Evolutionary conservation across 2,329 filamentous ascomycete genomes (phyloP), one percentile per base, ranked within the genome.

Genomic region (Periconia macrospinosa): DNA sequence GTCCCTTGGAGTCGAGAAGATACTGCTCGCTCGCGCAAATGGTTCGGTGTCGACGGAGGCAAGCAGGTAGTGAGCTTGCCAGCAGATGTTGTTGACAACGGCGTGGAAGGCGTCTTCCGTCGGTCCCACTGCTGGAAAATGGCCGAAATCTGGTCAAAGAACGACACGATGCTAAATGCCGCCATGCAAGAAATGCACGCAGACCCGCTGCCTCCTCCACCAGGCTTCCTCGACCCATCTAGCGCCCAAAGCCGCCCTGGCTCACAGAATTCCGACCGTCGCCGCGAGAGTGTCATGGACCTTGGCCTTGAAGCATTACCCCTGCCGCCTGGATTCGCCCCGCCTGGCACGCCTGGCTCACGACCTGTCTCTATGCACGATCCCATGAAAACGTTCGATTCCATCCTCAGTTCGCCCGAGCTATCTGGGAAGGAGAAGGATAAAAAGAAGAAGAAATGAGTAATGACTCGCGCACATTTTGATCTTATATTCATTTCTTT

Each of bases 21-120:
- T 52, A 73, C 70, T 13, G 63, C 58, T 37, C 79, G 81, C 33
- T 78, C 84, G 45, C 82, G 87, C 14, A 85, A 86, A 65, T 91
- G 88, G 88, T 91, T 90, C 71, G 84, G 88, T 59, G 84, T 90
- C 6, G 86, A 89, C 2, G 90, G 88, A 37, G 81, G 84, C 40
- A 79, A 79, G 20, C 83, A 82, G 41, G 79, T 88, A 9, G 85
- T 88, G 41, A 82, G 76, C 55, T 70, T 89, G 6, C 86, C 87
- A 1, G 81, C 81, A 0, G 85, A 89, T 63, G 75, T 87, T 23
- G 83, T 89, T 42, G 83, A 87, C 58, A 81, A 88, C 61, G 83
- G 86, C 17, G 81, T 87, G 1, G 87, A 90, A 65, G 86, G 84
- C 43, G 82, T 87, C 42, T 90, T 88, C 70, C 81, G 83, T 15